Conservation (phyloP, 352 stramenopile species). For the Discostella stelligera region DNA sequence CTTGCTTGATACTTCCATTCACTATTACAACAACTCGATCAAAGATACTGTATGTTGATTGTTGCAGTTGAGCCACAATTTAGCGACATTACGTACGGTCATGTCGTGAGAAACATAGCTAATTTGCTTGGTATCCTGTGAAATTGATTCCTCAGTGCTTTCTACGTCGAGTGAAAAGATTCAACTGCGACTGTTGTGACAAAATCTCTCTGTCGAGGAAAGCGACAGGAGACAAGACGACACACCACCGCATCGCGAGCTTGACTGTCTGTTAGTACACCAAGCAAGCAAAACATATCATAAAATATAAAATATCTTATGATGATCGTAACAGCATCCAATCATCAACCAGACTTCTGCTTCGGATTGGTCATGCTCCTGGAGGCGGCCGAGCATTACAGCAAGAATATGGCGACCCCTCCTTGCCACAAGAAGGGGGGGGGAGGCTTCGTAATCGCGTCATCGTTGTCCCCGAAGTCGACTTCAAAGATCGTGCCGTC, state of each 20-base stretch:
- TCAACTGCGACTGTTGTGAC: no score
- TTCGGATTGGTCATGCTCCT: slow-evolving; percentile 22
- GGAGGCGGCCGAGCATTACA: slow-evolving; percentile 17
- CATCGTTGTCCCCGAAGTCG: neutral
- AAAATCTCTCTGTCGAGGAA: no score
- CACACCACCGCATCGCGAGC: no score
- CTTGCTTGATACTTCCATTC: no score
- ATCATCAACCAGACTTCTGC: slow-evolving; percentile 10
- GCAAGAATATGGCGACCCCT: slow-evolving; percentile 3
- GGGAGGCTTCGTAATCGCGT: neutral
- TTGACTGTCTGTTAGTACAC: no score
- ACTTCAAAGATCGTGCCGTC: neutral
- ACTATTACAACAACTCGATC: no score
- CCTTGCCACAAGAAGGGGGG: slow-evolving; percentile 4
- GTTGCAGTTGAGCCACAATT: no score
- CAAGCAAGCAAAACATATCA: no score
- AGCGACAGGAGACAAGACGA: no score
- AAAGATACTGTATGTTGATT: no score
- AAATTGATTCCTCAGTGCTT: neutral
- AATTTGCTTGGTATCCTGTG: neutral
- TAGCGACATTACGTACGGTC: neutral
- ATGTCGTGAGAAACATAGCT: neutral
- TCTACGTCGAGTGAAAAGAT: neutral
- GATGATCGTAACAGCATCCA: slow-evolving; percentile 6
- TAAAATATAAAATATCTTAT: no score